Base-by-base conservation (phyloP, 495 filamentous ascomycete species). In the Hypoxylon rickii region DNA sequence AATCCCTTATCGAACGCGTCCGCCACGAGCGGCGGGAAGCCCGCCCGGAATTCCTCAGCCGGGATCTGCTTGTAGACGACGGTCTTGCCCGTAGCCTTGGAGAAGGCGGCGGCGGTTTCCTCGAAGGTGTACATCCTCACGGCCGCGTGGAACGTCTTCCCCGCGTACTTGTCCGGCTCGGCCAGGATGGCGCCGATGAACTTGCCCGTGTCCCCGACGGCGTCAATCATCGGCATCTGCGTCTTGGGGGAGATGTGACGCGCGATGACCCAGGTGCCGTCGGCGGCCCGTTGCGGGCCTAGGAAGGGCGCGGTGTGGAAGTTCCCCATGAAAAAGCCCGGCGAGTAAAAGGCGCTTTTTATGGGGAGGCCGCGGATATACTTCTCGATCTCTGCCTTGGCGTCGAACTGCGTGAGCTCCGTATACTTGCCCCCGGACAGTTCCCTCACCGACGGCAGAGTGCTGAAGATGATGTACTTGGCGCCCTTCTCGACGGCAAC, bases 281-380 rank as follows among this genome's bases (percentile, higher is more conserved):
- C 74, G 2, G 43, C 10, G 18, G 49, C 45, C 8, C 40, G 39
- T 46, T 56, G 51, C 8, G 69, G 72, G 17, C 49, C 51, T 16
- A 72, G 37, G 43, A 70, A 73, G 7, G 66, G 38, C 16, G 57
- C 61, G 8, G 41, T 29, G 4, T 64, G 43, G 42, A 74, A 76
- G 45, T 81, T 82, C 54, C 78, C 59, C 78, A 85, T 83, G 65
- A 77, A 85, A 3, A 42, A 71, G 0, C 74, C 79, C 0, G 64
- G 64, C 0, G 61, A 53, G 52, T 72, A 55, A 44, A 83, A 85
- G 0, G 75, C 77, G 33, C 67, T 70, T 46, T 69, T 70, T 45
- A 74, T 69, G 8, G 64, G 57, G 7, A 74, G 63, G 13, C 62
- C 36, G 6, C 72, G 68, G 33, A 78, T 76, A 29, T 79, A 76